These are phyloP conservation scores for Gilbertella persicaria DNA, from an alignment of 371 early-diverging fungal genomes.

Conservation along the genomic window DNA sequence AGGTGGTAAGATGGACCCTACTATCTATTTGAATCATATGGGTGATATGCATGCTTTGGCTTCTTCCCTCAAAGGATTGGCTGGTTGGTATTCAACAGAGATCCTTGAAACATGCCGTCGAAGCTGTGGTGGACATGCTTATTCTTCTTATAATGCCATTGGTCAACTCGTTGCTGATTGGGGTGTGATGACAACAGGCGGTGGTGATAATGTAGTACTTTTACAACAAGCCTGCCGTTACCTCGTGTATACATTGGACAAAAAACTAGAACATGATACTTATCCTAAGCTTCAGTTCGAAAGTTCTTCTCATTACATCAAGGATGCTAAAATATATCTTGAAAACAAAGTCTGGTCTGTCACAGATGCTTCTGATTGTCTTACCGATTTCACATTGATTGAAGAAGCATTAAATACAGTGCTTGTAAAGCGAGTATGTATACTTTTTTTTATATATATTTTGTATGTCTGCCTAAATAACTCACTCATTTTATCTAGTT, in stretches of 20 bases:
- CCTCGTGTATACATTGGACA: slow-evolving; percentile 25
- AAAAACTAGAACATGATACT: slow-evolving; percentile 24
- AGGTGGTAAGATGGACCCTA: slow-evolving; percentile 45
- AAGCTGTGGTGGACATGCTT: slow-evolving; percentile 63
- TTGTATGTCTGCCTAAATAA: no score
- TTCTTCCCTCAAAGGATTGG: slow-evolving; percentile 55
- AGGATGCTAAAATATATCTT: slow-evolving; percentile 33
- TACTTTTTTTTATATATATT: neutral
- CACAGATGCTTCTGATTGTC: slow-evolving; percentile 20
- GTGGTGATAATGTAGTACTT: slow-evolving; percentile 71
- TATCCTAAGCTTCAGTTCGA: slow-evolving; percentile 38
- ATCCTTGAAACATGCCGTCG: slow-evolving; percentile 62
- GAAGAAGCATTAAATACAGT: slow-evolving; percentile 36
- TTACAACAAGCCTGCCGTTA: slow-evolving; percentile 60
- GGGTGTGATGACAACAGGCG: slow-evolving; percentile 75
- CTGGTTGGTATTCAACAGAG: slow-evolving; percentile 64
- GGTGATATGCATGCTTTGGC: slow-evolving; percentile 66
- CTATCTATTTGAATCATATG: slow-evolving; percentile 53
- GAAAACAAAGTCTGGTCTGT: slow-evolving; percentile 25
- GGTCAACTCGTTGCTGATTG: slow-evolving; percentile 63
- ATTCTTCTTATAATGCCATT: slow-evolving; percentile 70
- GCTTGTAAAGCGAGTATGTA: slow-evolving; percentile 40
- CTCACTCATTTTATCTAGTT: slow-evolving; percentile 17
- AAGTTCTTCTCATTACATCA: slow-evolving; percentile 36
- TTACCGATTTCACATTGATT: slow-evolving; percentile 29